Evolutionary conservation across 768 basidiomycete genomes (phyloP), one percentile per base, ranked within the genome.

Genomic region (Suillus cothurnatus): DNA sequence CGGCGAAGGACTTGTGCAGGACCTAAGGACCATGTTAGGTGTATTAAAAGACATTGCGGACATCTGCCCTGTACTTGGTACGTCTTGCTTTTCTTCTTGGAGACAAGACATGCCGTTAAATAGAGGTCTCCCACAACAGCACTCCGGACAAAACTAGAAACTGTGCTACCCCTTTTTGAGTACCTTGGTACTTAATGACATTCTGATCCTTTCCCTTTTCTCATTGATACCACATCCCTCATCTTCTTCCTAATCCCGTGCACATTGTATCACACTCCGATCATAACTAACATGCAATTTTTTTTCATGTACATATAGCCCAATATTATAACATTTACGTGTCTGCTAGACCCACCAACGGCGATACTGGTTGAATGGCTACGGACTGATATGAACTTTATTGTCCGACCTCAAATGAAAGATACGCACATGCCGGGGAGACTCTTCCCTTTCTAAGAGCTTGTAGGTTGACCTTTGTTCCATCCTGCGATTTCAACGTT

Each of bases 361-460:
- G 15, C 8, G 8, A 9, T 11, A 39, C 4, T 1, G 57, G 26
- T 14, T 58, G 34, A 34, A 36, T 14, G 55, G 32, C 36, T 58
- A 26, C 17, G n/a, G 26, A 28, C 12, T 12, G n/a, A 31, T n/a
- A 11, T 58, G 11, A 59, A 12, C 15, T 14, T 12, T 31, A 6
- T 6, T 31, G 23, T 41, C 26, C 19, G 26, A 59, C 19, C 39
- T 59, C 58, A 41, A 21, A 41, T 41, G 26, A 41, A 39, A 7
- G 65, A 62, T 19, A 66, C 66, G 17, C 50, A 76, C 74, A 67
- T 7, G 76, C 66, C 0, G 76, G 74, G 0, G 74, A 76, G 23
- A 73, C 61, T 34, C 63, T 66, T 17, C 63, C 28, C 41, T 68
- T 74, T 64, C 71, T 68, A 5, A 71, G 39, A 31, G 31, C 39